Base-by-base conservation (phyloP, 2,329 filamentous ascomycete species). In the Anthostomella pinea region DNA sequence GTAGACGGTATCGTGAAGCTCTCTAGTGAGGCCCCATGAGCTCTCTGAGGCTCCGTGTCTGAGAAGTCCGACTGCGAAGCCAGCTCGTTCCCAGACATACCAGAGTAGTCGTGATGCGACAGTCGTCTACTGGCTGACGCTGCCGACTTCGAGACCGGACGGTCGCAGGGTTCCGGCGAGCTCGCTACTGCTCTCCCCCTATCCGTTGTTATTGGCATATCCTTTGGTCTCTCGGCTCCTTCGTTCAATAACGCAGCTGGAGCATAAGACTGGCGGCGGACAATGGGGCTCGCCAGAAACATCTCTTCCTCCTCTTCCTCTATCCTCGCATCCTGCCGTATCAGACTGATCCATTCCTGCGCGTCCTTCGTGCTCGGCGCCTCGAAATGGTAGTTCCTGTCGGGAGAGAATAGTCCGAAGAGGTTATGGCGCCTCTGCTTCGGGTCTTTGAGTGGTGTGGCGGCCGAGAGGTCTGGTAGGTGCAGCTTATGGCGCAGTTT, bases 391-490 rank as follows among this genome's bases (percentile, higher is more conserved):
- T 85, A 95, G 66, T 96, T 97, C 49, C 85, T 83, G 11, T 89
- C 85, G 0, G 90, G 86, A 0, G 89, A 91, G 65, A 95, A 98
- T 29, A 97, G 75, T 14, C 87, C 93, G 59, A 98, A 97, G 43
- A 96, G 79, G 59, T 95, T 81, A 34, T 87, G 78, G 40, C 86
- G 83, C 59, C 86, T 90, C 43, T 89, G 82, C 63, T 95, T 95
- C 7, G 87, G 85, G 53, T 95, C 89, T 55, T 87, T 90, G 46
- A 97, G 81, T 41, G 87, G 79, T 2, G 90, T 87, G 28, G 95
- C 87, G 6, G 93, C 90, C 3, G 90, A 96, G 41, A 97, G 77
- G 43, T 98, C 93, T 27, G 87, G 85, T 24, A 97, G 77, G 56
- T 83, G 82, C 55, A 98, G 81, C 58, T 95, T 90, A 56, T 94